phyloP scores from a whole-genome alignment of 2,329 filamentous ascomycete species.

The Aspergillus pseudonomiae region DNA sequence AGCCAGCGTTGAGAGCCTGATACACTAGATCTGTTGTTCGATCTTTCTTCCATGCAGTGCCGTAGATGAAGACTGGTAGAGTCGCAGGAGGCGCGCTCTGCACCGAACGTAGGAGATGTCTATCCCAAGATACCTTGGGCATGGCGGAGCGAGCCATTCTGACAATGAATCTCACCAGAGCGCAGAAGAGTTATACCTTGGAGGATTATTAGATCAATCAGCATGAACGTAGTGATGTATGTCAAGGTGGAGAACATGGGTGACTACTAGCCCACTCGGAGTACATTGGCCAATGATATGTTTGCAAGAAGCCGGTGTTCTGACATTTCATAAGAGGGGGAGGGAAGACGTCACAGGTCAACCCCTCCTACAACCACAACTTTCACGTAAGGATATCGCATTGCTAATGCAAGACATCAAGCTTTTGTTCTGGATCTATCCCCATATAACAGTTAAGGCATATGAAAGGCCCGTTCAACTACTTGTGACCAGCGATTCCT shows the following conservation, averaged over 20 bases:
- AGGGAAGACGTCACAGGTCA: background rate
- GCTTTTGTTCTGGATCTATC: background rate
- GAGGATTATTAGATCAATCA: background rate
- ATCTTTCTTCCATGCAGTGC: conserved; percentile 84
- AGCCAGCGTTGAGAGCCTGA: conserved; percentile 68
- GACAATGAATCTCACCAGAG: background rate
- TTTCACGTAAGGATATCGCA: background rate
- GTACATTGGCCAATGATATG: background rate
- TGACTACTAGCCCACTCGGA: background rate
- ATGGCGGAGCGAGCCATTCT: conserved; percentile 27
- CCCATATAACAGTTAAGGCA: background rate
- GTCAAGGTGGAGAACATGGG: background rate
- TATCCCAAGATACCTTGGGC: conserved; percentile 36
- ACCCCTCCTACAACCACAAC: background rate
- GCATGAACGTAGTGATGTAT: background rate
- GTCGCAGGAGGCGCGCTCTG: conserved; percentile 26
- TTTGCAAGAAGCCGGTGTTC: background rate
- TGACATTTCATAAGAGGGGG: background rate
- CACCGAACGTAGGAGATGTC: conserved; percentile 30
- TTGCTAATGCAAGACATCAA: no score
- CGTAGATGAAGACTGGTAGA: conserved; percentile 66
- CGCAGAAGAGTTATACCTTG: background rate
- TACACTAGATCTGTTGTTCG: conserved; percentile 68
- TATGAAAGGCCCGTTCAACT: background rate
- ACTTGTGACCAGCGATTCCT: background rate